Conservation (phyloP, 176 grass and related monocot genomes). For the Puya raimondii region DNA sequence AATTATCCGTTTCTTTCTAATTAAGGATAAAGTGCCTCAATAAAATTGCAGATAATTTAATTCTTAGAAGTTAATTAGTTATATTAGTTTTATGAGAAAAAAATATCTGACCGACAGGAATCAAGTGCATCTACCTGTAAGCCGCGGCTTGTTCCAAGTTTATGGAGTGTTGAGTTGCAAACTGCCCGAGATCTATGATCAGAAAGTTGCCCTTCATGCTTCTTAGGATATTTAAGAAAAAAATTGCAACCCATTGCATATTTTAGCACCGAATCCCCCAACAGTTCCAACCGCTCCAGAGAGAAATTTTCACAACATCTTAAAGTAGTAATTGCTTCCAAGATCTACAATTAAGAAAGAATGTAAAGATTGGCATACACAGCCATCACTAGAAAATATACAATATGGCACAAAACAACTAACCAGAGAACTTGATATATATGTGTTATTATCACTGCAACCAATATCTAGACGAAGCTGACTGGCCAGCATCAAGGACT, state of each 20-base stretch:
- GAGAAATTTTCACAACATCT: conserved; percentile 8
- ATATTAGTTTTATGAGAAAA: background rate
- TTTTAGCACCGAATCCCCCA: conserved; percentile 1
- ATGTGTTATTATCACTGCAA: background rate
- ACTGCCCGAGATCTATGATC: background rate
- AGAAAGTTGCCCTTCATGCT: conserved; percentile 4
- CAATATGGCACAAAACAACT: background rate
- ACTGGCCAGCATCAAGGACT: conserved; percentile 7
- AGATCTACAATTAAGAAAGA: conserved; percentile 2
- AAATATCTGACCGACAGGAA: background rate
- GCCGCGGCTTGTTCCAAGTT: background rate
- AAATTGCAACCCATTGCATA: background rate
- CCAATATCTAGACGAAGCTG: conserved; percentile 2
- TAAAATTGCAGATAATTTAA: too few relatives aligned
- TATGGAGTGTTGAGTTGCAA: conserved; percentile 7
- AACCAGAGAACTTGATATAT: conserved; percentile 8
- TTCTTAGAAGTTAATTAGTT: background rate
- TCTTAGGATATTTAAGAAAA: conserved; percentile 8
- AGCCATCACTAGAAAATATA: background rate
- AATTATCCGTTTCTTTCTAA: too few relatives aligned
- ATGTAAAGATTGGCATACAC: background rate
- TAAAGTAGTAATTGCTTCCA: conserved; percentile 6
- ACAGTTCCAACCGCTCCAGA: conserved; percentile 8
- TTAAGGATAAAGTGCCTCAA: too few relatives aligned
- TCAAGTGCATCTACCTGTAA: conserved; percentile 1